phyloP scores from a whole-genome alignment of 2,329 filamentous ascomycete species.

The Aspergillus sp. region DNA sequence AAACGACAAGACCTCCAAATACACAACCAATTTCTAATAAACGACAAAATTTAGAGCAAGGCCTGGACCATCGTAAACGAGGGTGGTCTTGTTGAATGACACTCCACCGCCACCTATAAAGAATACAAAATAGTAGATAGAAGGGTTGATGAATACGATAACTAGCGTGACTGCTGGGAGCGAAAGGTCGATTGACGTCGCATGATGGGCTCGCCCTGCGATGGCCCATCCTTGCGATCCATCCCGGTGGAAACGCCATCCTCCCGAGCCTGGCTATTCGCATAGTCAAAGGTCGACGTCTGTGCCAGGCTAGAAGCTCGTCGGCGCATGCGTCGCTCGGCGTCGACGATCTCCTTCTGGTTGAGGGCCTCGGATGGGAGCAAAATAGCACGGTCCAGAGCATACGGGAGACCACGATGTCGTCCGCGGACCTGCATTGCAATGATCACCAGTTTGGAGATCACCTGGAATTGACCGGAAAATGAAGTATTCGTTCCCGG shows the following conservation, averaged over 20 bases:
- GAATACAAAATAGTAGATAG: no score
- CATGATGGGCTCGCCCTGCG: slow-evolving; percentile 18
- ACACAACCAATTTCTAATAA: no score
- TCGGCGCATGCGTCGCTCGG: slow-evolving; percentile 43
- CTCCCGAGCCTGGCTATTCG: not conserved
- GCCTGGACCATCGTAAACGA: no score
- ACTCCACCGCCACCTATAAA: not conserved
- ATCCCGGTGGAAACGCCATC: not conserved
- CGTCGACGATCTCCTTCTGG: slow-evolving; percentile 56
- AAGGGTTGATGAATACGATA: no score
- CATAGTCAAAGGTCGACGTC: slow-evolving; percentile 18
- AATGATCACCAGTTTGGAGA: slow-evolving; percentile 65
- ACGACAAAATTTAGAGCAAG: no score
- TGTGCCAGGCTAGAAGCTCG: slow-evolving; percentile 36
- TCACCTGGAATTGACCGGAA: slow-evolving; percentile 71
- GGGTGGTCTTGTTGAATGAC: no score
- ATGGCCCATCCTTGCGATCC: slow-evolving; percentile 17
- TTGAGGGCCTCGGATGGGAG: slow-evolving; percentile 65
- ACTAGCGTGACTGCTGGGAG: slow-evolving; percentile 20
- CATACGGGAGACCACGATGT: slow-evolving; percentile 63
- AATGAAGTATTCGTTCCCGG: slow-evolving; percentile 73
- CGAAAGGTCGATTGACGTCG: slow-evolving; percentile 28
- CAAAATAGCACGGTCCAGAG: slow-evolving; percentile 68
- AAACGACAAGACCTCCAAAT: no score
- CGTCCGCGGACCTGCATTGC: slow-evolving; percentile 65